Evolutionary conservation across 345 rosid species (phyloP), one percentile per base, ranked within the genome.

Genomic region (Eucalyptus cloeziana): DNA sequence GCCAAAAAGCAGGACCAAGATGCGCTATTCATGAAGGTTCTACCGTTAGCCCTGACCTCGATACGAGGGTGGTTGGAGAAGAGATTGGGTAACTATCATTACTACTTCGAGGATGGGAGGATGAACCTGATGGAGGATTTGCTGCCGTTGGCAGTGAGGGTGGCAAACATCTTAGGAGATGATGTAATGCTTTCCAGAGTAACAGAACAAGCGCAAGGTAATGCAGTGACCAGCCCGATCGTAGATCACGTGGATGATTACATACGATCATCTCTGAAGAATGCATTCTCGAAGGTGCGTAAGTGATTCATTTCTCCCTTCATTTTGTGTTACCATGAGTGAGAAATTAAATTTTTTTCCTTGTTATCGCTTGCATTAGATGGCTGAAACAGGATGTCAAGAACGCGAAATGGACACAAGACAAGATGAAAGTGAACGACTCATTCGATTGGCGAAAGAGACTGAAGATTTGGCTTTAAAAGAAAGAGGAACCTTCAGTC

Each of bases 11-110:
- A 92, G 3, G 98, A 95, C 33, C 91, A 95, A 5, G 98, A 95
- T 88, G 94, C 96, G 27, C 31, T 91, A 3, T 97, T 94, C 90
- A 94, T 93, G 86, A 95, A 94, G 91, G 88, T 97, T 10, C 89
- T 96, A 91, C 92, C 92, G 27, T 93, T 96, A 9, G 93, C 95
- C 89, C 85, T 96, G 90, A 94, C 90, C 60, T 94, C 98, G 14
- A 95, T 97, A 96, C 94, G 94, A 91, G 94, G 91, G 86, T 97
- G 99, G 99, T 96, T 96, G 1, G 99, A 97, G 94, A 95, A 92
- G 94, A 93, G 96, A 91, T 91, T 96, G 89, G 91, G 94, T 62
- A 89, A 92, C 86, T 96, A 97, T 86, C 99, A 94, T 90, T 96
- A 96, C 85, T 94, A 90, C 91, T 96, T 95, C 90, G 94, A 94